These are phyloP conservation scores for Parietaria judaica DNA, from an alignment of 306 rosid genomes.

Conservation along the genomic window DNA sequence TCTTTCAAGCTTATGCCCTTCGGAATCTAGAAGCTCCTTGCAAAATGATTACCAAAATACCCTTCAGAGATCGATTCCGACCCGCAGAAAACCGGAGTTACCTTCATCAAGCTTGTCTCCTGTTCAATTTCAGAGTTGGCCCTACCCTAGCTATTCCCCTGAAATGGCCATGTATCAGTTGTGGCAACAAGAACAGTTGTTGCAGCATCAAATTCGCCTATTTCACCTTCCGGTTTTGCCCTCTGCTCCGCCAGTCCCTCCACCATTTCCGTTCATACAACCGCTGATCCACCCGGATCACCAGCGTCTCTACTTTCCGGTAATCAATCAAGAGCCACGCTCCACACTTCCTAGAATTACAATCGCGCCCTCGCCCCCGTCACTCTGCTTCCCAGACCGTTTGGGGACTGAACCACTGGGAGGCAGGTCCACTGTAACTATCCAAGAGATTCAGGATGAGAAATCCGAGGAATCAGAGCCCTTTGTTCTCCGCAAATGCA, in stretches of 20 bases:
- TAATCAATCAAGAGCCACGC: conserved; percentile 37
- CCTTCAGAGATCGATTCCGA: conserved; percentile 24
- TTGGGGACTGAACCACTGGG: conserved; percentile 31
- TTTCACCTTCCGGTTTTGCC: conserved; percentile 51
- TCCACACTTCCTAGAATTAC: conserved; percentile 41
- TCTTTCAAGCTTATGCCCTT: conserved; percentile 40
- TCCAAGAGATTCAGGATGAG: conserved; percentile 69
- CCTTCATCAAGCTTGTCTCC: conserved; percentile 31
- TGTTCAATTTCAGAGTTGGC: conserved; percentile 38
- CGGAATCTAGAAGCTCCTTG: conserved; percentile 22
- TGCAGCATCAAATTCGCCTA: conserved; percentile 44
- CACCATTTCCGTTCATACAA: conserved; percentile 54
- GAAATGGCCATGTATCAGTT: conserved; percentile 52
- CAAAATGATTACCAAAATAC: conserved; percentile 27
- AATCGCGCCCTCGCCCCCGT: conserved; percentile 40
- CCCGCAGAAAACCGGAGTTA: conserved; percentile 26
- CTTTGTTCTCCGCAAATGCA: conserved; percentile 17
- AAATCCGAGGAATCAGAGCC: conserved; percentile 37
- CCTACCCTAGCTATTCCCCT: conserved; percentile 41
- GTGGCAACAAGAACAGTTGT: conserved; percentile 67
- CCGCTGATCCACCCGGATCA: conserved; percentile 46
- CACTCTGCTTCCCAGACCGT: conserved; percentile 43
- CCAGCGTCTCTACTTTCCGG: conserved; percentile 42
- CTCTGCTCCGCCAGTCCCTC: conserved; percentile 37
- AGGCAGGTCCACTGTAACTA: conserved; percentile 57